Base-by-base conservation (phyloP, 345 rosid genomes). In the Eucalyptus marginata region DNA sequence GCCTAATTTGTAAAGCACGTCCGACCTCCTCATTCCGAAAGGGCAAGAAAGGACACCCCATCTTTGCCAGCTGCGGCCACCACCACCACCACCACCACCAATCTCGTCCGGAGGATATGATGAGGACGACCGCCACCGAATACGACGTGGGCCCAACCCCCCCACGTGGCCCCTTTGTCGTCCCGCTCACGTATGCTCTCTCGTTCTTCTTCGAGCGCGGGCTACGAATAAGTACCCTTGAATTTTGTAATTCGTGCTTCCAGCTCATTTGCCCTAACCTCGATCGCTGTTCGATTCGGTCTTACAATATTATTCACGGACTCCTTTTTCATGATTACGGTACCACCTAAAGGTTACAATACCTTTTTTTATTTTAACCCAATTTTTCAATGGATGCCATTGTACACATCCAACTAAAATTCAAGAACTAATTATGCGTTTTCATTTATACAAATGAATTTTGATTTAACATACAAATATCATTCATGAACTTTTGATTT, bases 401-500 rank as follows among this genome's bases (percentile, higher is more conserved):
- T 3, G 8, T 7, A 2, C 0, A 2, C 8, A 1, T 13, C 3
- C 0, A 29, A 13, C 2, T 3, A 64, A 13, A 64, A 7, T 29
- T 64, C 5, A 14, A 7, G 2, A 1, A 29, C 1, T 64, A 64
- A 29, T 64, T 13, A 2, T 64, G 71, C 2, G 0, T 6, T 29
- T 27, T 29, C 0, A 62, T 59, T 27, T 27, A 27, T 7, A 59
- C 0, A 62, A 12, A 29, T 27, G 8, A 7, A 15, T 15, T 10
- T 58, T 25, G 6, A 25, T 24, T 3, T 2, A 56, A 24, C 1
- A 7, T 22, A 1, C 0, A 24, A 24, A 56, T 56, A 2, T 2
- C 13, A 5, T 52, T 18, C 4, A 7, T 7, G 58, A 24, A 24
- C 1, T 56, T 56, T 56, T 56, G 0, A 56, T 56, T 4, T 24